Evolutionary conservation across 1,139 yeast species (phyloP).

Genomic region (Magnusiomyces magnusii): DNA sequence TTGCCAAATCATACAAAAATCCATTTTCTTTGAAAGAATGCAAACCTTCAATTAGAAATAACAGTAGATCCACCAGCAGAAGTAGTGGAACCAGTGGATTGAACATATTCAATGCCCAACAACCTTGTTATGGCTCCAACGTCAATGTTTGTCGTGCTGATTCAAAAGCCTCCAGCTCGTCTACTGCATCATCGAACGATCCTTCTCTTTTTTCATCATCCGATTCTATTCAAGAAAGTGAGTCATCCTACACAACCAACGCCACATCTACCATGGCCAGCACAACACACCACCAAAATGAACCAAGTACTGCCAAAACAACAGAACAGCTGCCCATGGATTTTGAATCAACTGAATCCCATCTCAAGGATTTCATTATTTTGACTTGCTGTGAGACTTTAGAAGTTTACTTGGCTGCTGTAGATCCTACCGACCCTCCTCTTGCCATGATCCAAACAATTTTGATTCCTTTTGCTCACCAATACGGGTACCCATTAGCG

Average conservation of each 20-base stretch:
- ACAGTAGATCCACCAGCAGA: not conserved
- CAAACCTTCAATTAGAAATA: not conserved
- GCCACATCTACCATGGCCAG: not conserved
- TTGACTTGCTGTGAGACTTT: constrained; percentile 4
- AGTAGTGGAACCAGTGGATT: not conserved
- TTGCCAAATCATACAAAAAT: not conserved
- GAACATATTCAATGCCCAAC: not conserved
- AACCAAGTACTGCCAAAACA: not conserved
- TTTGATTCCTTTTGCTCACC: constrained; percentile 4
- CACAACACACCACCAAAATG: not conserved
- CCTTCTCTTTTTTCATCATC: constrained; percentile 1
- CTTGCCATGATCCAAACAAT: constrained; percentile 3
- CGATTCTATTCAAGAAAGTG: not conserved
- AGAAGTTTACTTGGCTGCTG: not conserved
- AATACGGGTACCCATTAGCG: constrained; percentile 3
- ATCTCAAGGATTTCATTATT: not conserved
- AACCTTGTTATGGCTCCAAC: not conserved
- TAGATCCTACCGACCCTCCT: constrained; percentile 1
- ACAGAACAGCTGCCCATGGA: not conserved
- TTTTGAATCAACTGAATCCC: not conserved
- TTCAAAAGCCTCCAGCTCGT: not conserved
- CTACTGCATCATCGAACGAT: not conserved
- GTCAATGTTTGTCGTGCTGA: not conserved
- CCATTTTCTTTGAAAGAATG: not conserved
- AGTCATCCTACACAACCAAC: not conserved